Conservation (phyloP, 305 asterid species). For the Fraxinus angustifolia region DNA sequence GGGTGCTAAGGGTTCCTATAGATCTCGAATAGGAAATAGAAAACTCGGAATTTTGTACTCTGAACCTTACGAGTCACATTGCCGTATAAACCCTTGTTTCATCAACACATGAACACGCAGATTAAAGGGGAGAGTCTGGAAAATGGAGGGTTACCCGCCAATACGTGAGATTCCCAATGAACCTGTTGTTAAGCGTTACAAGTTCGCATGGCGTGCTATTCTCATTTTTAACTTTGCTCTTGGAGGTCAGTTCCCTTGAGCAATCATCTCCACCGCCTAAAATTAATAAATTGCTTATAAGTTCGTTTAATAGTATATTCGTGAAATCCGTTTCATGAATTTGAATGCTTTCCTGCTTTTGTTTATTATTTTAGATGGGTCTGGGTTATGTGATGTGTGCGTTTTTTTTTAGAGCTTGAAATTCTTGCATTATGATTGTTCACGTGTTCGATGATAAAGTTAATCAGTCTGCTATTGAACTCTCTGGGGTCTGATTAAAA, state of each 20-base stretch:
- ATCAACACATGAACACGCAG: neutral
- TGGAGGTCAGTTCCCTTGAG: constrained; percentile 43
- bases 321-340: neutral
- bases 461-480: neutral
- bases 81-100: neutral
- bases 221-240: constrained; percentile 63
- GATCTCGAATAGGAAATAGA: neutral
- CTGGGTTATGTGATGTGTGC: neutral
- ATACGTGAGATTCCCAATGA: constrained; percentile 27
- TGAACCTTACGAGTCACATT: neutral
- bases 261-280: neutral
- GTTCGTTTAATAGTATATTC: neutral
- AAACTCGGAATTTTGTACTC: neutral
- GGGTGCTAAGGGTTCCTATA: neutral
- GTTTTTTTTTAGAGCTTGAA: neutral
- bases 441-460: neutral
- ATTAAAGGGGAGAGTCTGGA: neutral
- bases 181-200: constrained; percentile 36
- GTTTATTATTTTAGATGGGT: neutral
- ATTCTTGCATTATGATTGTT: constrained; percentile 3
- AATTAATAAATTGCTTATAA: neutral
- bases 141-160: constrained; percentile 35
- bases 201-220: constrained; percentile 59
- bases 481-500: constrained; percentile 1
- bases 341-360: constrained; percentile 3